Evolutionary conservation across 768 basidiomycete genomes (phyloP).

Genomic region (Phaeotremella skinneri): DNA sequence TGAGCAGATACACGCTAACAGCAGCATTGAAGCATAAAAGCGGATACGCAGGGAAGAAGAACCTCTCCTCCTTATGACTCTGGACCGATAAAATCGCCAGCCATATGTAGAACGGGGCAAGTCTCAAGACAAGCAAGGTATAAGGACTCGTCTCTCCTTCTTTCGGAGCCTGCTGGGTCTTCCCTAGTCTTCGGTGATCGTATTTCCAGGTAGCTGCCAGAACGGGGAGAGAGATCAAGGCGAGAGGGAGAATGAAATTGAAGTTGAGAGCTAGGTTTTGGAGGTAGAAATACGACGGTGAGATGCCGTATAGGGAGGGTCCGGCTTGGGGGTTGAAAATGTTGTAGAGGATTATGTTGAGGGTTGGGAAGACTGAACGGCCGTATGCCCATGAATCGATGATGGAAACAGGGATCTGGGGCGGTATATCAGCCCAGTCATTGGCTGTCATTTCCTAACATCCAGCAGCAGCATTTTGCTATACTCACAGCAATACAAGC

Average conservation of each 20-base stretch:
- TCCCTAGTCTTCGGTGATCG: slow-evolving; percentile 68
- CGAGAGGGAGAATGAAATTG: slow-evolving; percentile 78
- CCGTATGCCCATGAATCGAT: slow-evolving; percentile 88
- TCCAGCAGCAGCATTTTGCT: too few species aligned
- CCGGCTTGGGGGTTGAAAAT: slow-evolving; percentile 76
- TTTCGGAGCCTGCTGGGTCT: slow-evolving; percentile 58
- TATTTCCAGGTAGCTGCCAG: slow-evolving; percentile 69
- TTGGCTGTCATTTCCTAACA: background rate
- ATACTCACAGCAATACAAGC: slow-evolving; percentile 36
- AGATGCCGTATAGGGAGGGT: slow-evolving; percentile 90
- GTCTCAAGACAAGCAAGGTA: slow-evolving; percentile 67
- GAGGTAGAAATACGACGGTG: slow-evolving; percentile 81
- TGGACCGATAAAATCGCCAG: slow-evolving; percentile 71
- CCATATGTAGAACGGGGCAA: slow-evolving; percentile 95
- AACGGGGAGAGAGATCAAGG: slow-evolving; percentile 74
- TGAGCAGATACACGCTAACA: slow-evolving; percentile 74
- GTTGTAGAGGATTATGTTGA: slow-evolving; percentile 93
- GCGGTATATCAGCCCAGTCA: background rate
- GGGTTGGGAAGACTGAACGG: slow-evolving; percentile 71
- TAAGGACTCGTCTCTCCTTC: slow-evolving; percentile 63
- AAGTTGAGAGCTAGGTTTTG: slow-evolving; percentile 90
- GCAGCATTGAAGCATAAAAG: slow-evolving; percentile 92
- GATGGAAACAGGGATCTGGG: slow-evolving; percentile 76
- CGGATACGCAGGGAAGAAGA: slow-evolving; percentile 93
- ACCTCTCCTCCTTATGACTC: slow-evolving; percentile 97